A percentile compares a stretch with the other conserved stretches of the same genome.
Conservation (phyloP, 805 yeast species). For the Ogataea sp. region DNA sequence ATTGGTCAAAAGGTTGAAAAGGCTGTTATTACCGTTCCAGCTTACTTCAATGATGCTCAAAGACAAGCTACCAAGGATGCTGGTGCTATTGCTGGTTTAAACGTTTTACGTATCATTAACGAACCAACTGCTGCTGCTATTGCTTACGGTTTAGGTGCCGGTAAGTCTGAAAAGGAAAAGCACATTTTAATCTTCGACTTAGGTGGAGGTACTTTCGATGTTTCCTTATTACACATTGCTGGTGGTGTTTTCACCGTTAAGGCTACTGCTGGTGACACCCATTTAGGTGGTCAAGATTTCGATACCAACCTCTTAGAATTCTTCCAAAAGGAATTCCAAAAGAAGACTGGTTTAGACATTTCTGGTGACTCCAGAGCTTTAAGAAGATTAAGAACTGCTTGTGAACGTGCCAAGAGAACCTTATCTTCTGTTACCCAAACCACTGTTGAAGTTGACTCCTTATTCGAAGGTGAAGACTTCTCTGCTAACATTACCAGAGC, state of each 20-base stretch:
- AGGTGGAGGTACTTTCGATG: slow-evolving; percentile 99
- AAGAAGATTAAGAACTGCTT: slow-evolving; percentile 97
- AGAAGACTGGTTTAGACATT: slow-evolving; percentile 90
- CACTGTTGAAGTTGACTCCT: slow-evolving; percentile 92
- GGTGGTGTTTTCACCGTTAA: slow-evolving; percentile 96
- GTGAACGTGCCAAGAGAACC: slow-evolving; percentile 99
- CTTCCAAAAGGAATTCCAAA: slow-evolving; percentile 85
- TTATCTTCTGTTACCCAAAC: slow-evolving; percentile 95
- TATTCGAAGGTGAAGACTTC: slow-evolving; percentile 94
- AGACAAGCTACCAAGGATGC: slow-evolving; percentile 96
- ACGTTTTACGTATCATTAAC: slow-evolving; percentile 82
- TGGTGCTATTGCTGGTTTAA: slow-evolving; percentile 93
- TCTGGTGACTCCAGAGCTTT: slow-evolving; percentile 89
- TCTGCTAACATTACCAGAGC: slow-evolving; percentile 92
- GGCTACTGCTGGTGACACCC: slow-evolving; percentile 99
- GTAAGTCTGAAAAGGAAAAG: slow-evolving; percentile 71
- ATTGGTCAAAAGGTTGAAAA: slow-evolving; percentile 64
- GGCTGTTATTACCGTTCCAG: slow-evolving; percentile 79
- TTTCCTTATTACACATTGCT: slow-evolving; percentile 83
- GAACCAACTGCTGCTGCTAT: slow-evolving; percentile 93
- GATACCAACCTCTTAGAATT: slow-evolving; percentile 92
- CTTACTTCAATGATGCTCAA: slow-evolving; percentile 86
- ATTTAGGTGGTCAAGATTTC: slow-evolving; percentile 99
- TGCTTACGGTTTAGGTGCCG: slow-evolving; percentile 96
- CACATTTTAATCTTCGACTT: slow-evolving; percentile 90